These are phyloP conservation scores for Neocatenulostroma microsporum DNA, from an alignment of 2,329 filamentous ascomycete genomes.

Conservation along the genomic window DNA sequence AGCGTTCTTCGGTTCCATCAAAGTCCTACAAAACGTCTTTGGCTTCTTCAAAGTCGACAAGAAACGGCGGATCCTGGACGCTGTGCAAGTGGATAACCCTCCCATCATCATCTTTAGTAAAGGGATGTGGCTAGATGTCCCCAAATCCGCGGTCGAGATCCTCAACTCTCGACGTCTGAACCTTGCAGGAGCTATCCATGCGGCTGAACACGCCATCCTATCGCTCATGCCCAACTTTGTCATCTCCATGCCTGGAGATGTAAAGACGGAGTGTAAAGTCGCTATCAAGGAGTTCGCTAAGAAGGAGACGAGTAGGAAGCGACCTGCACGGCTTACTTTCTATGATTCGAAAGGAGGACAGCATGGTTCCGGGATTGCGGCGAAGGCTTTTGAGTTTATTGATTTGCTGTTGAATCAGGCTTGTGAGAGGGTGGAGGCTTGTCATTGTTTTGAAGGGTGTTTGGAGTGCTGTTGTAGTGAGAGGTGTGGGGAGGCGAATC, in stretches of 20 bases:
- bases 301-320: constrained; percentile 61
- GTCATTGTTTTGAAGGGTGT: constrained; percentile 71
- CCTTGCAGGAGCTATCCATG: constrained; percentile 83
- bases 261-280: constrained; percentile 89
- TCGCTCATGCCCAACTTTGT: constrained; percentile 85
- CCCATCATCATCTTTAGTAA: constrained; percentile 78
- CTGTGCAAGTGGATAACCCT: constrained; percentile 86
- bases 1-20: constrained; percentile 80
- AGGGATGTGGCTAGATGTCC: constrained; percentile 94
- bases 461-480: constrained; percentile 84
- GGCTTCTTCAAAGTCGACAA: constrained; percentile 97
- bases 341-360: constrained; percentile 91
- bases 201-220: constrained; percentile 85
- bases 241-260: constrained; percentile 79
- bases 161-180: constrained; percentile 66
- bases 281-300: constrained; percentile 79
- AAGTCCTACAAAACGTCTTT: constrained; percentile 81
- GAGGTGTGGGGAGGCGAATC: constrained; percentile 74
- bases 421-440: constrained; percentile 65
- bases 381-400: constrained; percentile 89
- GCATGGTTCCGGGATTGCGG: constrained; percentile 74
- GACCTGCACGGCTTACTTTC: constrained; percentile 82
- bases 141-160: constrained; percentile 68
- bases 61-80: constrained; percentile 76
- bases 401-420: constrained; percentile 71